Base-by-base conservation (phyloP, 2,329 filamentous ascomycete species). In the Sclerotinia nivalis region DNA sequence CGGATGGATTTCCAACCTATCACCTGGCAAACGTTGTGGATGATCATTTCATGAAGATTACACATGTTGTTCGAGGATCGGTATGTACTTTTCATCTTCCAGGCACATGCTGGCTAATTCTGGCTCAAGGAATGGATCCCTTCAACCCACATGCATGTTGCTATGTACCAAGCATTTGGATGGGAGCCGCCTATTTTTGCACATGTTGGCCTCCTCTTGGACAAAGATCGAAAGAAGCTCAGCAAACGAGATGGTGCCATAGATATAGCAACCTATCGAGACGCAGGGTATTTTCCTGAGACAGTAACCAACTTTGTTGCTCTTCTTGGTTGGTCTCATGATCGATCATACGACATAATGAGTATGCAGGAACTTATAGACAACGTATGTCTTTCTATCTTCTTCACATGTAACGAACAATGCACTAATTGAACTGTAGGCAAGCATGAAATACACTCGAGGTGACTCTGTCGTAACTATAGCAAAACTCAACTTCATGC, bases 1-100 rank as follows among this genome's bases (percentile, higher is more conserved):
- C 89, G 0, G 96, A 99, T 78, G 94, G 93, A 0, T 91, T 91
- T 73, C 96, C 96, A 0, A 99, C 96, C 0, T 99, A 99, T 77
- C 96, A 99, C 80, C 90, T 99, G 72, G 96, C 96, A 6, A 99
- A 98, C 77, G 95, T 99, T 12, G 90, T 99, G 6, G 96, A 99
- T 77, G 96, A 99, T 77, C 93, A 97, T 79, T 84, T 91, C 71
- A 99, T 99, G 96, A 83, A 92, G 71, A 96, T 99, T 74, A 97
- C 94, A 0, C 95, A 98, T 80, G 96, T 99, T 20, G 92, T 99
- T 70, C 89, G 96, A 55, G 96, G 95, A 67, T 90, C 91, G 37
- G 90, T 91, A 81, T 76, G 86, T 80, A 8, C 7, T 47, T 37
- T 47, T 40, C 37, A 25, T 22, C 49, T 28, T 67, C 28, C 55